These are phyloP conservation scores for Boletellus ananas DNA, from an alignment of 768 basidiomycete species.

Conservation along the genomic window DNA sequence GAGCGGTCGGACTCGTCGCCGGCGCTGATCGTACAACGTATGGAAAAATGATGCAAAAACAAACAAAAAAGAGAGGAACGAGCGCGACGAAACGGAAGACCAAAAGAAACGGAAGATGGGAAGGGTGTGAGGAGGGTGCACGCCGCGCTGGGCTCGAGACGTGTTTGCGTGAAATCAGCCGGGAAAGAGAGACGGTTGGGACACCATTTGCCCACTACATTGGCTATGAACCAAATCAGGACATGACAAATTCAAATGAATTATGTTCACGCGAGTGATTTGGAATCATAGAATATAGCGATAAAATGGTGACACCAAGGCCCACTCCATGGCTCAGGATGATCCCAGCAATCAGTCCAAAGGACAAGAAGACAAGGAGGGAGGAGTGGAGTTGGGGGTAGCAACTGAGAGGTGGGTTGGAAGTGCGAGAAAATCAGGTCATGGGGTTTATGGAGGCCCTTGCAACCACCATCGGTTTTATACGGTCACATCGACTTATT, in stretches of 20 bases:
- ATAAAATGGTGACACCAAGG: conserved; percentile 29
- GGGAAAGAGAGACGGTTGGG: conserved; percentile 19
- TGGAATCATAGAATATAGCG: conserved; percentile 40
- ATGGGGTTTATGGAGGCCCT: conserved; percentile 1
- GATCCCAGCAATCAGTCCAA: conserved; percentile 12
- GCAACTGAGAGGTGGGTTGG: not conserved
- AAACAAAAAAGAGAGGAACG: too few relatives aligned
- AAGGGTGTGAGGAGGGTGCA: too few relatives aligned
- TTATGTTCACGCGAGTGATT: conserved; percentile 26
- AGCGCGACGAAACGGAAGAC: too few relatives aligned
- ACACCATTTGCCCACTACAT: conserved; percentile 47
- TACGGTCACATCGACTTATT: conserved; percentile 7
- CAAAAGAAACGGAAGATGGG: too few relatives aligned
- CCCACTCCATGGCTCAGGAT: conserved; percentile 16
- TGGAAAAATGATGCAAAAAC: too few relatives aligned
- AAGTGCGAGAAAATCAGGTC: conserved; percentile 23
- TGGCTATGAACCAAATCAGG: conserved; percentile 55
- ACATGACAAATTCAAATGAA: conserved; percentile 34
- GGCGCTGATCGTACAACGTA: too few relatives aligned
- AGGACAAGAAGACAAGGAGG: not conserved
- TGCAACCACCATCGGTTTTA: conserved; percentile 15
- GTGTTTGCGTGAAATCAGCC: conserved; percentile 1
- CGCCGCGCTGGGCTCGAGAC: not conserved
- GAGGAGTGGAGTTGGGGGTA: not conserved
- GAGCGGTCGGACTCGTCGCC: too few relatives aligned